These are phyloP conservation scores for Podospora bellae-mahoneyi DNA, from an alignment of 495 filamentous ascomycete species.

Conservation along the genomic window DNA sequence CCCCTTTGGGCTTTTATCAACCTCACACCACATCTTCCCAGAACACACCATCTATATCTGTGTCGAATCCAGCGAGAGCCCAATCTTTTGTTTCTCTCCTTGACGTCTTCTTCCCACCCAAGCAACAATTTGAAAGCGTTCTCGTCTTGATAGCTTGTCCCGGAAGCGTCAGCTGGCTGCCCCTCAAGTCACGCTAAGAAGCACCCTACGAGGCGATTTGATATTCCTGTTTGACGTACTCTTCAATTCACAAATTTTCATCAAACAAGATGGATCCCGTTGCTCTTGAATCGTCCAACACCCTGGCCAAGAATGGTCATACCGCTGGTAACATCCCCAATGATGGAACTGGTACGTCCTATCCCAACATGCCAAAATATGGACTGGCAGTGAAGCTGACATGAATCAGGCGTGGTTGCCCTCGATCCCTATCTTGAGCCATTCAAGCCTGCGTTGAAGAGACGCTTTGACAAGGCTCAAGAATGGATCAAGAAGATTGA, in stretches of 20 bases:
- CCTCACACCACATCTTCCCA: not conserved
- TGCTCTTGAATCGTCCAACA: constrained; percentile 41
- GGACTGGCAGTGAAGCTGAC: constrained; percentile 22
- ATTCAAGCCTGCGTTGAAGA: constrained; percentile 72
- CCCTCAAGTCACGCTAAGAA: constrained; percentile 1
- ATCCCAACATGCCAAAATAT: not conserved
- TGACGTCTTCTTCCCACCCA: not conserved
- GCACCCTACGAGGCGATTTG: not conserved
- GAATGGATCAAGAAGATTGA: constrained; percentile 82
- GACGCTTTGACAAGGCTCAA: constrained; percentile 76
- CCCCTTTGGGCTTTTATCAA: not conserved
- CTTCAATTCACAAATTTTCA: constrained; percentile 32
- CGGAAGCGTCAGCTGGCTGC: not conserved
- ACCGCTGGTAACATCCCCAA: constrained; percentile 40
- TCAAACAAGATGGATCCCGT: constrained; percentile 33
- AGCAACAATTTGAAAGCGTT: not conserved
- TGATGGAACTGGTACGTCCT: constrained; percentile 47
- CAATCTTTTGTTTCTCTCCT: not conserved
- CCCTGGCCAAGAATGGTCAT: constrained; percentile 29
- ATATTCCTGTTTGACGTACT: not conserved
- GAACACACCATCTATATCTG: not conserved
- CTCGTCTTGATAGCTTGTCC: not conserved
- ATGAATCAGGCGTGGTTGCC: constrained; percentile 66
- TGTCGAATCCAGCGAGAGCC: not conserved
- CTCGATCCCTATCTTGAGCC: constrained; percentile 90